Evolutionary conservation across 257 asterid species (phyloP), one percentile per base, ranked within the genome.

Genomic region (Solanum pimpinellifolium): DNA sequence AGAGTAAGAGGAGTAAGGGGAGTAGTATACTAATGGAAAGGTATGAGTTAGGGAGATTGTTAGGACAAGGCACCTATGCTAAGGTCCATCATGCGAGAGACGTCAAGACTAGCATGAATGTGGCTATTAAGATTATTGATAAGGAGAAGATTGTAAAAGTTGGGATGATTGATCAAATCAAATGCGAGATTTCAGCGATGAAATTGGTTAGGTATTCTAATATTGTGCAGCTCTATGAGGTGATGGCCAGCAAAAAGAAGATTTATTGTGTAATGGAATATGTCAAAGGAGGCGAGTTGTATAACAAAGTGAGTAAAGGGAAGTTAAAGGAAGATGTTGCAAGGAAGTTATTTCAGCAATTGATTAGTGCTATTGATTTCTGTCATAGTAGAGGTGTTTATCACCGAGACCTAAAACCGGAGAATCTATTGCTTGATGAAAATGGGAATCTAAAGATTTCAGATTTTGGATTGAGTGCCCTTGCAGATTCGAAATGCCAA

Each of bases 1-100:
- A 93, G 72, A 88, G 62, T 46, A 90, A 93, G 87, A 92, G 93
- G 59, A 83, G 90, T 46, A 90, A 93, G 87, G 93, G 93, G 59
- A 83, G 90, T 42, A 70, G 91, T 56, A 56, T 56, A 3, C 82
- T 95, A 91, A 92, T 96, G 97, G 88, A 92, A 59, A 90, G 89
- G 82, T 96, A 93, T 41, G 98, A 94, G 91, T 46, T 96, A 83
- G 98, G 98, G 87, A 95, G 93, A 91, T 65, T 94, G 90, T 93
- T 96, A 27, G 99, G 99, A 66, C 98, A 96, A 90, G 99, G 98
- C 29, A 92, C 94, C 88, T 95, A 93, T 74, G 98, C 99, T 27
- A 95, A 95, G 93, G 99, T 96, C 25, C 87, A 94, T 90, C 98
- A 89, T 69, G 99, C 94, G 5, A 91, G 95, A 86, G 91, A 93